Evolutionary conservation across 2,329 filamentous ascomycete species (phyloP).

Genomic region (Chaetoscypha palmicola): DNA sequence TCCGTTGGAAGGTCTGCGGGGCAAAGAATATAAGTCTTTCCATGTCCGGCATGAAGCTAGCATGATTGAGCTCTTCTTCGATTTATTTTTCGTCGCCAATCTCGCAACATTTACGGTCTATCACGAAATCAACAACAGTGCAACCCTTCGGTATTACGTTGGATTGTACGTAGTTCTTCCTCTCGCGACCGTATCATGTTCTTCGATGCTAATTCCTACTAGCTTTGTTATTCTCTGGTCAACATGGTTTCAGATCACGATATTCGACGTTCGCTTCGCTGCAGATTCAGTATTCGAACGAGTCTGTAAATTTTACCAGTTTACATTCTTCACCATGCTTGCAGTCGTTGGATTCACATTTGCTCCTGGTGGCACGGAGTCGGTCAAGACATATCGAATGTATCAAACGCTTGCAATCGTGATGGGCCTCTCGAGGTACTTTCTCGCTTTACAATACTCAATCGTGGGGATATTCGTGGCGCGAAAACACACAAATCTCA

Average conservation of each 20-base stretch:
- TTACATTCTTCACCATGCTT: constrained; percentile 48
- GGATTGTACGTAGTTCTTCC: constrained; percentile 34
- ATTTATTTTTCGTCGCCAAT: constrained; percentile 53
- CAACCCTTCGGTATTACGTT: constrained; percentile 38
- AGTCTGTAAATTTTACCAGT: constrained; percentile 44
- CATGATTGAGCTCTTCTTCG: constrained; percentile 51
- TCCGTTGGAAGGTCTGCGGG: constrained; percentile 8
- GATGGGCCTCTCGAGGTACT: constrained; percentile 31
- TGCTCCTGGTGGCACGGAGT: constrained; percentile 7
- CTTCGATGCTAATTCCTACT: background rate
- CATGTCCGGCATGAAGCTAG: constrained; percentile 37
- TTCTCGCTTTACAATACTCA: constrained; percentile 33
- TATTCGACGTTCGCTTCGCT: constrained; percentile 52
- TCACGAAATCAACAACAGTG: constrained; percentile 44
- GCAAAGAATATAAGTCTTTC: constrained; percentile 9
- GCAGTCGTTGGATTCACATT: constrained; percentile 32
- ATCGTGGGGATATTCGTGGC: constrained; percentile 32
- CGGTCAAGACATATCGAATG: constrained; percentile 6
- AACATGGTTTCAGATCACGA: constrained; percentile 50
- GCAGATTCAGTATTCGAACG: constrained; percentile 48
- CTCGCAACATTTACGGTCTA: constrained; percentile 47
- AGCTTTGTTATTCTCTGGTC: constrained; percentile 48
- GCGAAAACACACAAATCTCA: constrained; percentile 23
- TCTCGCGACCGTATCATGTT: background rate
- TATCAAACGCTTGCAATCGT: constrained; percentile 29